A percentile compares a stretch with the other conserved stretches of the same genome.
These are phyloP conservation scores for Aphanoascus verrucosus DNA, from an alignment of 2,329 filamentous ascomycete genomes.

Conservation along the genomic window DNA sequence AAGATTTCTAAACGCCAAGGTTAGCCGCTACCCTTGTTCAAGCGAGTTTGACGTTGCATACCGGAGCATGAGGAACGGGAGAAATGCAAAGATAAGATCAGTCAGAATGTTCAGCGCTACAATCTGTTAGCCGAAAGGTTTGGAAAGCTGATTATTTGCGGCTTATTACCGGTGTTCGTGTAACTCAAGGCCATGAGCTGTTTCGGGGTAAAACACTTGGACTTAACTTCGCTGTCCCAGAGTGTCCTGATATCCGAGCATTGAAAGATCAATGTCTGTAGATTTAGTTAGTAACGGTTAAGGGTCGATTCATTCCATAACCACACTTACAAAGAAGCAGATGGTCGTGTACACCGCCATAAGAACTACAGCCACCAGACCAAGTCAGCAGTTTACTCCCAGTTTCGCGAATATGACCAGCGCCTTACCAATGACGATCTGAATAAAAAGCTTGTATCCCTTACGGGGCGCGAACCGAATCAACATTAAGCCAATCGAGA, in stretches of 20 bases:
- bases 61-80: neutral
- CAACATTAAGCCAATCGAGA: neutral
- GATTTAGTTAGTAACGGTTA: neutral
- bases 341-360: neutral
- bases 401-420: neutral
- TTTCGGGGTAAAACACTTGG: neutral
- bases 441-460: neutral
- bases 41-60: neutral
- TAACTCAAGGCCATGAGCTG: neutral
- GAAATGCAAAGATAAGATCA: constrained; percentile 1
- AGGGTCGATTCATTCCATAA: neutral
- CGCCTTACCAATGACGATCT: neutral
- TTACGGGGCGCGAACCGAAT: neutral
- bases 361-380: neutral
- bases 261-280: neutral
- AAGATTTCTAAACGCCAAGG: neutral
- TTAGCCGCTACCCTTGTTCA: neutral
- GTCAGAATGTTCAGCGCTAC: neutral
- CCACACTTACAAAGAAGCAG: neutral
- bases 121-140: neutral
- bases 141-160: neutral
- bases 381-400: neutral
- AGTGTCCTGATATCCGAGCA: neutral
- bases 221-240: neutral
- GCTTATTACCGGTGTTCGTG: neutral